A percentile compares a stretch with the other conserved stretches of the same genome.
Conservation (phyloP, 2,329 filamentous ascomycete genomes). For the Plectosphaerella sp. region DNA sequence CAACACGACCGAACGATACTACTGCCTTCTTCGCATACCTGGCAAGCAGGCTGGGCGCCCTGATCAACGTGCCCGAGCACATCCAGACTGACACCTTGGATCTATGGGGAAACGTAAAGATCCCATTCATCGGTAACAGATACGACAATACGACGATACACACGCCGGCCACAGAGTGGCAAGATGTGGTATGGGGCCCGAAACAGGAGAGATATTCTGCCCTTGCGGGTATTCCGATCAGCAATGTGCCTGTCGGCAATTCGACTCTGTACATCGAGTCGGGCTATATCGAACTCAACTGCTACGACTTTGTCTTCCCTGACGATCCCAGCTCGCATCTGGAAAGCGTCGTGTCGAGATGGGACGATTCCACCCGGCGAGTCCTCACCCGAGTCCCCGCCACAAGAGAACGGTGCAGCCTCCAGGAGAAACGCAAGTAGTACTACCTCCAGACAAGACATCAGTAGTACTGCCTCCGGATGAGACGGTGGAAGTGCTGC, state of each 20-base stretch:
- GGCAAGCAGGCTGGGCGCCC: conserved; percentile 8
- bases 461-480: too few species aligned
- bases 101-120: conserved; percentile 21
- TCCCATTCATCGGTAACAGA: conserved; percentile 11
- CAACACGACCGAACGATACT: background rate
- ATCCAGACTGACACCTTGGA: conserved; percentile 16
- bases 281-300: conserved; percentile 3
- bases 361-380: background rate
- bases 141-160: background rate
- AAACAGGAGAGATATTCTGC: background rate
- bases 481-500: too few species aligned
- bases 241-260: background rate
- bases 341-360: background rate
- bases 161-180: background rate
- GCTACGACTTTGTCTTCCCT: background rate
- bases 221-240: conserved; percentile 1
- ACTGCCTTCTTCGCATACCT: background rate
- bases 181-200: background rate
- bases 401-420: background rate
- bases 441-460: too few species aligned
- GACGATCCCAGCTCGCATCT: background rate
- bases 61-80: conserved; percentile 12
- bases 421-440: background rate
- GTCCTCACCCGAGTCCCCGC: background rate
- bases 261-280: conserved; percentile 4